Evolutionary conservation across 768 basidiomycete species (phyloP).

Genomic region (Crepidotus variabilis): DNA sequence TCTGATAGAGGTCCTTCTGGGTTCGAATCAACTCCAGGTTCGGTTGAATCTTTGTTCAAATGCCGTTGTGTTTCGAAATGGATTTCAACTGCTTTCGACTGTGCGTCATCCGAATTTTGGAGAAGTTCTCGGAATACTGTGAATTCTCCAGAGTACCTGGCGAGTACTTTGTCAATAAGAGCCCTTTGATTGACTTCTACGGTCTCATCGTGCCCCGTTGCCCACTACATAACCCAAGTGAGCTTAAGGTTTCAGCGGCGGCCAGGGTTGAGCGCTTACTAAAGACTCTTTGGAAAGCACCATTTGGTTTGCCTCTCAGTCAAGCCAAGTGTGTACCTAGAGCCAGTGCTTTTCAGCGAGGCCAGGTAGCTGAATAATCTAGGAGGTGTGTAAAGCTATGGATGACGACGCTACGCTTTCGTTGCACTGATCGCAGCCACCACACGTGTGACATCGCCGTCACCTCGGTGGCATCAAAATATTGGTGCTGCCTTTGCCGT

Average conservation of each 20-base stretch:
- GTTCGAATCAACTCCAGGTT: neutral
- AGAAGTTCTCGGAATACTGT: conserved; percentile 82
- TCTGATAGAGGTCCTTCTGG: conserved; percentile 40
- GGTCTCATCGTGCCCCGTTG: conserved; percentile 66
- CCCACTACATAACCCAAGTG: conserved; percentile 37
- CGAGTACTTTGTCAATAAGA: conserved; percentile 95
- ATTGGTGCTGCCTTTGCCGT: too few relatives aligned
- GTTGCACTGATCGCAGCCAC: too few relatives aligned
- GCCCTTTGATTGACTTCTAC: conserved; percentile 94
- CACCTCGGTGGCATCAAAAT: too few relatives aligned
- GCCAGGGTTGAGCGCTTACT: neutral
- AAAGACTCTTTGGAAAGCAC: conserved; percentile 3
- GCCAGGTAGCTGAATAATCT: too few relatives aligned
- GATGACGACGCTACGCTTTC: too few relatives aligned
- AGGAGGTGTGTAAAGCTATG: too few relatives aligned
- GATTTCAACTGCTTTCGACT: conserved; percentile 71
- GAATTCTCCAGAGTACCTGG: conserved; percentile 93
- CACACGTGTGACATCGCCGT: too few relatives aligned
- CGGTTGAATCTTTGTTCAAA: conserved; percentile 26
- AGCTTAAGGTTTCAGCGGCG: neutral
- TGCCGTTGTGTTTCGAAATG: conserved; percentile 66
- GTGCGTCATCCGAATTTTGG: conserved; percentile 95
- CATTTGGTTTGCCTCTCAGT: neutral
- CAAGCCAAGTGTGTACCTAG: neutral
- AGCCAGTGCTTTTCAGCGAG: too few relatives aligned